Conservation (phyloP, 1,284 basidiomycete species). For the Apiotrichum laibachii region DNA sequence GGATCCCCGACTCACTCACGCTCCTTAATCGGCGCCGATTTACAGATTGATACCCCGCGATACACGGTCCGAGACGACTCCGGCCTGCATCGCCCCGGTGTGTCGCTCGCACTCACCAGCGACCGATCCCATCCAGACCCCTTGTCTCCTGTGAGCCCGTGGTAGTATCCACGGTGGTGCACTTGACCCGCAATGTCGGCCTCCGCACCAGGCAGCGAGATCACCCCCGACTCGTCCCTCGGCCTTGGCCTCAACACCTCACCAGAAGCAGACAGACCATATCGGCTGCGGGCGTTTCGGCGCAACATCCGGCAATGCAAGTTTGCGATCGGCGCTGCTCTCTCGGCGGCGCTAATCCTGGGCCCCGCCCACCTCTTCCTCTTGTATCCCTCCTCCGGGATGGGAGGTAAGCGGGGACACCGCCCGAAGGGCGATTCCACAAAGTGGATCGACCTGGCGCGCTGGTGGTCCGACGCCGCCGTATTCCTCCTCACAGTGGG, state of each 20-base stretch:
- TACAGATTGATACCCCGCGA: no score
- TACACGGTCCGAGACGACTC: no score
- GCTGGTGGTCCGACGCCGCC: constrained; percentile 5
- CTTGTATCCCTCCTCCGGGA: background rate
- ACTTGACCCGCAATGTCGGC: no score
- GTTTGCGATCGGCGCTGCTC: constrained; percentile 2
- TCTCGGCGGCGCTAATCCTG: background rate
- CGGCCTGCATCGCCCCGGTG: no score
- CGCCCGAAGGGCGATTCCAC: no score
- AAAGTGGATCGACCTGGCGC: background rate
- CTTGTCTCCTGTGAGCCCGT: no score
- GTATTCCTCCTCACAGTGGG: background rate
- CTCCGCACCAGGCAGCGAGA: no score
- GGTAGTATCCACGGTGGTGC: no score
- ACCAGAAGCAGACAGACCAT: constrained; percentile 8
- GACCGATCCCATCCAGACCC: no score
- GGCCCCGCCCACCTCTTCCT: constrained; percentile 1
- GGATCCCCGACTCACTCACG: no score
- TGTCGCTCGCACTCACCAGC: no score
- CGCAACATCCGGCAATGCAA: constrained; percentile 14
- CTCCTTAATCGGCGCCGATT: no score
- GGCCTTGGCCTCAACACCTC: background rate
- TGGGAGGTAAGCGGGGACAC: background rate
- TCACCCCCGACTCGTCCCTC: background rate
- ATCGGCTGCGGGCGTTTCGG: constrained; percentile 11